phyloP scores from a whole-genome alignment of 495 filamentous ascomycete species.

The Saxophila tyrrhenica region DNA sequence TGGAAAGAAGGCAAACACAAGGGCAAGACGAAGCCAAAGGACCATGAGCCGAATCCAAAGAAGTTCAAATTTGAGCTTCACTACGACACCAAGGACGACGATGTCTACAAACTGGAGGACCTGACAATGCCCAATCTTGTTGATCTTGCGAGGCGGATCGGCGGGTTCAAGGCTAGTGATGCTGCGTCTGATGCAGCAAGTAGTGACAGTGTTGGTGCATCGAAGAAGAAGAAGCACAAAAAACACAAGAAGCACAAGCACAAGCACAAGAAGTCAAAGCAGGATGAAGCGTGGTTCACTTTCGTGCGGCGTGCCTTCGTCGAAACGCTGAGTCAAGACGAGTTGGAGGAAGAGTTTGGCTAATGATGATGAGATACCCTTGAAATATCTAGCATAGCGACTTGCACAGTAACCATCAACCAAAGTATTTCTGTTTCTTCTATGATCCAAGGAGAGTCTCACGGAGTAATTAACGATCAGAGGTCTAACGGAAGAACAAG shows the following conservation, averaged over 20 bases:
- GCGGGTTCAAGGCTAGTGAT: conserved; percentile 34
- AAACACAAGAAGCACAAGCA: conserved; percentile 33
- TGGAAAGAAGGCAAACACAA: conserved; percentile 46
- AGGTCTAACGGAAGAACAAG: too few species aligned
- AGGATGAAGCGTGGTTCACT: conserved; percentile 55
- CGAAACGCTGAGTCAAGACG: conserved; percentile 50
- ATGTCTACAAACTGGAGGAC: conserved; percentile 63
- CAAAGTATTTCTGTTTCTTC: neutral
- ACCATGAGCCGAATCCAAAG: conserved; percentile 41
- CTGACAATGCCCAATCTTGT: conserved; percentile 77
- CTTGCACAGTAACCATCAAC: neutral
- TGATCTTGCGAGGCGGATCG: conserved; percentile 67
- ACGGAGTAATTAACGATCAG: too few species aligned
- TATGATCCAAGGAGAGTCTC: neutral
- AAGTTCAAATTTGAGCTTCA: conserved; percentile 70
- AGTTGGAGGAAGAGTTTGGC: conserved; percentile 36
- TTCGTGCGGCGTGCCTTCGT: conserved; percentile 76
- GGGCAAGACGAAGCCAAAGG: conserved; percentile 24
- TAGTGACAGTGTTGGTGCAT: conserved; percentile 20
- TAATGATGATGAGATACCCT: neutral
- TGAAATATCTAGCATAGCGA: conserved; percentile 1
- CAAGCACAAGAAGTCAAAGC: conserved; percentile 36
- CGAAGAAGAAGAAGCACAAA: conserved; percentile 38
- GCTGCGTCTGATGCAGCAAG: conserved; percentile 13
- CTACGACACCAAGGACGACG: conserved; percentile 70